Evolutionary conservation across 129 eudicot species (phyloP).

Genomic region (Oenanthe sinensis): DNA sequence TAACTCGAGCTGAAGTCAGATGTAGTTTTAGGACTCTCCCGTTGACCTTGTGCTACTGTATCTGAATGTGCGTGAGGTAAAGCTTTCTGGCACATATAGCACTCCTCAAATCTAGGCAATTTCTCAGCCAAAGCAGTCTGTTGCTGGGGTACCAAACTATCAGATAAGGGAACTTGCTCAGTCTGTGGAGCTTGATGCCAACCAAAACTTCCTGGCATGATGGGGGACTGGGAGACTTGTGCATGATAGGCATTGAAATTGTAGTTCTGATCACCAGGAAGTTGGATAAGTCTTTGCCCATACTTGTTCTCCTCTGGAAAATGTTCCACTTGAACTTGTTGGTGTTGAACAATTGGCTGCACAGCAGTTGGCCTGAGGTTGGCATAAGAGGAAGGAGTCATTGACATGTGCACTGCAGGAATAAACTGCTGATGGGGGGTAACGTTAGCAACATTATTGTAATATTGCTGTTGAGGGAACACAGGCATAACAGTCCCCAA

Average conservation of each 20-base stretch:
- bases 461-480: constrained; percentile 45
- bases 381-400: constrained; percentile 45
- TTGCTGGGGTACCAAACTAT: constrained; percentile 46
- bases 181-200: constrained; percentile 51
- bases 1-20: constrained; percentile 39
- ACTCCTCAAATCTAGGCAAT: constrained; percentile 43
- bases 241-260: constrained; percentile 28
- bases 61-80: constrained; percentile 97
- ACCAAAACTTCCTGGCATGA: constrained; percentile 39
- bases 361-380: constrained; percentile 37
- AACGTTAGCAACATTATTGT: constrained; percentile 31
- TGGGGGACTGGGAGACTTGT: constrained; percentile 37
- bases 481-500: constrained; percentile 42
- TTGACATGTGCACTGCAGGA: constrained; percentile 51
- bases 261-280: constrained; percentile 50
- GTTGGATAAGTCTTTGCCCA: constrained; percentile 34
- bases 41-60: constrained; percentile 57
- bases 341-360: constrained; percentile 38
- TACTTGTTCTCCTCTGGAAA: constrained; percentile 28
- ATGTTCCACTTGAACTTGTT: constrained; percentile 47
- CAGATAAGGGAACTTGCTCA: constrained; percentile 46
- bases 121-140: constrained; percentile 30
- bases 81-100: constrained; percentile 77
- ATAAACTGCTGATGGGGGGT: constrained; percentile 43
- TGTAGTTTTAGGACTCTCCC: constrained; percentile 33